Evolutionary conservation across 2,329 filamentous ascomycete genomes (phyloP), one percentile per base, ranked within the genome.

Genomic region (Chaetomium strumarium): DNA sequence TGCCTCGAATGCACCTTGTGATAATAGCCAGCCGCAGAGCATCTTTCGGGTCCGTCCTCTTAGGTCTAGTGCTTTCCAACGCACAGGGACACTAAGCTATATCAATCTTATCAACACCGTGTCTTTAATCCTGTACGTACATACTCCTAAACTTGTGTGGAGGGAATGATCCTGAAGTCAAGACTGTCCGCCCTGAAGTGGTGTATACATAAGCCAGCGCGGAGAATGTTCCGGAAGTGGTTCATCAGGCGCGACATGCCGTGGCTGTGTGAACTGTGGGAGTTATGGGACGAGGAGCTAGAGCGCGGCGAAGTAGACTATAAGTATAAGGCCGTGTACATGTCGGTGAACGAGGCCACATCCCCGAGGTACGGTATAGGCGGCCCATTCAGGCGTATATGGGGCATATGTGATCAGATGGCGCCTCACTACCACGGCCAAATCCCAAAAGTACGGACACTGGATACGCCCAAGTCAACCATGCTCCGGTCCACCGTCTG

Each of bases 211-310:
- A n/a, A n/a, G n/a, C n/a, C n/a, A n/a, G n/a, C n/a, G n/a, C n/a
- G n/a, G n/a, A n/a, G n/a, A n/a, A n/a, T n/a, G 4, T 48, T 40
- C 29, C 41, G 46, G 46, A 48, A 40, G 46, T 7, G 36, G 36
- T 48, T 48, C 29, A 24, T 48, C 24, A 40, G 20, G 12, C 46
- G 34, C n/a, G 46, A 48, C 16, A 48, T 48, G 46, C 37, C 46
- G 29, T 48, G 46, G 46, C 37, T 48, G 11, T 19, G 11, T 0
- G 37, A 48, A 24, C 37, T 48, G 11, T 20, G 37, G 24, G 24
- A 7, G 24, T 37, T 48, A 1, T 29, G 40, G 6, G 24, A 34
- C 4, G 11, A 40, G 7, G 20, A 30, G n/a, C 33, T 10, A 3
- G n/a, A n/a, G 4, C 17, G 8, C 3, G 19, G 2, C 1, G 46